Evolutionary conservation across 495 filamentous ascomycete species (phyloP).

Genomic region (Rostrohypoxylon terebratum): DNA sequence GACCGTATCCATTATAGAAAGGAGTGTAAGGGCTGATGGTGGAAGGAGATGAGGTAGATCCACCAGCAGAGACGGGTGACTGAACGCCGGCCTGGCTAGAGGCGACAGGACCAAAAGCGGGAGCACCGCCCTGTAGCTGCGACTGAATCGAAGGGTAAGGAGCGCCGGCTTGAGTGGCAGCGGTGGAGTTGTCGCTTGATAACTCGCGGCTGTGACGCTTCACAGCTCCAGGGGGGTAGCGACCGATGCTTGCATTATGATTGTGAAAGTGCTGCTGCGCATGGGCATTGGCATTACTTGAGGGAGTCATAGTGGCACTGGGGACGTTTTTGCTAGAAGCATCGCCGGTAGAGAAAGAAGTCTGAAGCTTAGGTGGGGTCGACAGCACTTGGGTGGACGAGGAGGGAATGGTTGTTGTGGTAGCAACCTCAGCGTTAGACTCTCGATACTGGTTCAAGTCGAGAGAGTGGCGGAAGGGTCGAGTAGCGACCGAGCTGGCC

Average conservation of each 20-base stretch:
- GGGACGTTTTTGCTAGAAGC: constrained; percentile 78
- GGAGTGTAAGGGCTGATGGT: constrained; percentile 52
- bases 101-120: constrained; percentile 71
- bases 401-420: constrained; percentile 53
- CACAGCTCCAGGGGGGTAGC: constrained; percentile 73
- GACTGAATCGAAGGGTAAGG: constrained; percentile 68
- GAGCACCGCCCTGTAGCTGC: constrained; percentile 79
- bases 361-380: constrained; percentile 77
- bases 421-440: constrained; percentile 38
- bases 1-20: constrained; percentile 56
- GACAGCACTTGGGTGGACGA: constrained; percentile 57
- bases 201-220: constrained; percentile 77
- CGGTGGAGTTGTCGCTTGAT: constrained; percentile 57
- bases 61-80: constrained; percentile 49
- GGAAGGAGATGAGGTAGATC: constrained; percentile 50
- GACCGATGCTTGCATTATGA: constrained; percentile 83
- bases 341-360: constrained; percentile 91
- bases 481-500: constrained; percentile 55
- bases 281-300: constrained; percentile 69
- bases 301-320: constrained; percentile 44
- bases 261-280: constrained; percentile 84
- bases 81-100: constrained; percentile 50
- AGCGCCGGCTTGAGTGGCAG: constrained; percentile 61
- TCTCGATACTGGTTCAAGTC: constrained; percentile 61
- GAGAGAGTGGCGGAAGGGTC: constrained; percentile 68